These are phyloP conservation scores for Erysimum pusillum DNA, from an alignment of 441 rosid species.

Conservation along the genomic window DNA sequence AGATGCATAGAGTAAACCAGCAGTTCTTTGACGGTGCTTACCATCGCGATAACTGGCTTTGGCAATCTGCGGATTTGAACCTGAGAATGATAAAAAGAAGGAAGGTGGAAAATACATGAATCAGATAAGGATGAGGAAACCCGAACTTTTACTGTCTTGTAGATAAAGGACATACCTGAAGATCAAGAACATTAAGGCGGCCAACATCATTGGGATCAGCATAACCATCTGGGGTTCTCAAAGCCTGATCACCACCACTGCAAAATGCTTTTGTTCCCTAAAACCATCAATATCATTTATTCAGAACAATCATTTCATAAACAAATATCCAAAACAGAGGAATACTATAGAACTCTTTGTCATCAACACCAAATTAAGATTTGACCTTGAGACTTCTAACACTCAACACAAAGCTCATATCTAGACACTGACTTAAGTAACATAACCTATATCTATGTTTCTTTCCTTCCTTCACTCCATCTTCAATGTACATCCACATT, in stretches of 20 bases:
- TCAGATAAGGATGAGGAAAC: background rate
- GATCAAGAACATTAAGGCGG: slow-evolving; percentile 84
- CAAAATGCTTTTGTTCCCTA: slow-evolving; percentile 94
- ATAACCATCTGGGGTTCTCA: slow-evolving; percentile 79
- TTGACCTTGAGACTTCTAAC: background rate
- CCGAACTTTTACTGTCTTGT: background rate
- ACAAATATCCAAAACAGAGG: slow-evolving; percentile 11
- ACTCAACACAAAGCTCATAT: slow-evolving; percentile 20
- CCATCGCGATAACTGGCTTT: slow-evolving; percentile 98
- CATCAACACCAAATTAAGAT: slow-evolving; percentile 4
- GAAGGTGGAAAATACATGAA: background rate
- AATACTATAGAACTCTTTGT: background rate
- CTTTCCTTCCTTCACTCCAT: background rate
- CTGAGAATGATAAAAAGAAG: slow-evolving; percentile 51
- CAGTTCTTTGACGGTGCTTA: slow-evolving; percentile 36
- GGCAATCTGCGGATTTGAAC: slow-evolving; percentile 93
- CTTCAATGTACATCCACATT: slow-evolving; percentile 7
- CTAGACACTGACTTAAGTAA: background rate
- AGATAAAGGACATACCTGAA: slow-evolving; percentile 62
- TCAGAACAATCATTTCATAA: slow-evolving; percentile 23
- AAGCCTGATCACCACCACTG: slow-evolving; percentile 89
- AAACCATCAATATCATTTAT: slow-evolving; percentile 27
- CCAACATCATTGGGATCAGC: slow-evolving; percentile 76
- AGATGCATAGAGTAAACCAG: slow-evolving; percentile 5
- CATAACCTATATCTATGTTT: background rate